phyloP scores from a whole-genome alignment of 2,329 filamentous ascomycete species.

The Clonostachys chloroleuca region DNA sequence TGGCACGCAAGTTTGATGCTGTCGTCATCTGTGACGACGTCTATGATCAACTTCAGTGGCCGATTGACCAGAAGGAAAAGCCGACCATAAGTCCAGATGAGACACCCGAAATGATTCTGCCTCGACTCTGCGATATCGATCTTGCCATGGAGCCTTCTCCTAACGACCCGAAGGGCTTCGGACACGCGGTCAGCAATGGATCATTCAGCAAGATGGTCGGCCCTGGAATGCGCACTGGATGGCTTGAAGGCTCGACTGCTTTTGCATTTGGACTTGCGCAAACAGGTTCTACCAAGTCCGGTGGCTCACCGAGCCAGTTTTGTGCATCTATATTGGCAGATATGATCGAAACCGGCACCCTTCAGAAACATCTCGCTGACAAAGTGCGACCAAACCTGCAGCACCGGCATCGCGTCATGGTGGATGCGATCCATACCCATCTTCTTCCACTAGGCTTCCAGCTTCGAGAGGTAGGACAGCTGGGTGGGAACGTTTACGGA shows the following conservation, averaged over 20 bases:
- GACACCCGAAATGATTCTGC: constrained; percentile 48
- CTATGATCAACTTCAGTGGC: constrained; percentile 90
- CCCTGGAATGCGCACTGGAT: constrained; percentile 82
- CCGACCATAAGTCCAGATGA: background rate
- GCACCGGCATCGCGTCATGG: constrained; percentile 46
- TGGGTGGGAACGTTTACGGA: constrained; percentile 52
- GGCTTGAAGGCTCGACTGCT: constrained; percentile 67
- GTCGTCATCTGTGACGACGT: constrained; percentile 89
- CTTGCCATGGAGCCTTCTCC: constrained; percentile 45
- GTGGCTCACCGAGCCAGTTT: constrained; percentile 54
- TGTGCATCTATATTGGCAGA: constrained; percentile 45
- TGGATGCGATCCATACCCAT: constrained; percentile 51
- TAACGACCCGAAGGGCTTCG: constrained; percentile 53
- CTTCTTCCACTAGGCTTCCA: constrained; percentile 59
- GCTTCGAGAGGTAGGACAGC: constrained; percentile 28
- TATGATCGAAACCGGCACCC: constrained; percentile 35
- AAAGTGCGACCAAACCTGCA: constrained; percentile 38
- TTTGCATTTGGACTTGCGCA: constrained; percentile 46
- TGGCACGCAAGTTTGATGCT: constrained; percentile 76
- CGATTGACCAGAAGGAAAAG: constrained; percentile 15
- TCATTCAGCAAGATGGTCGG: constrained; percentile 86
- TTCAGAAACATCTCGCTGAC: constrained; percentile 36
- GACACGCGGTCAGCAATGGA: constrained; percentile 80
- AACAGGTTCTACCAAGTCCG: constrained; percentile 49
- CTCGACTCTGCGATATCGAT: constrained; percentile 78